Conservation (phyloP, 495 filamentous ascomycete genomes). For the Xylaria grammica region DNA sequence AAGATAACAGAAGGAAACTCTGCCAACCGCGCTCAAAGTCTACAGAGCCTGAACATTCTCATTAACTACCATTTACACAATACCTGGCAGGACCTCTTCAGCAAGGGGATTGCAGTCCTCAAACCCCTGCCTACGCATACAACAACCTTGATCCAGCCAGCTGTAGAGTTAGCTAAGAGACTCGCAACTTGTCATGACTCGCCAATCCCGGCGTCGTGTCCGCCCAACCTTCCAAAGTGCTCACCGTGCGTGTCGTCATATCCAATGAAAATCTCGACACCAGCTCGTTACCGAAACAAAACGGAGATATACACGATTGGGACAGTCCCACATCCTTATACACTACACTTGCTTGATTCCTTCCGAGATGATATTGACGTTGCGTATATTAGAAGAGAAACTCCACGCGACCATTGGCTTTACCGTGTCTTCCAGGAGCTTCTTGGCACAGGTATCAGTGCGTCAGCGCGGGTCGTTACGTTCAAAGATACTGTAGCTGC, state of each 20-base stretch:
- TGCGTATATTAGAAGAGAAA: constrained; percentile 74
- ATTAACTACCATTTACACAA: constrained; percentile 87
- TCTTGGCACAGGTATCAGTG: constrained; percentile 62
- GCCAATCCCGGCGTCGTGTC: constrained; percentile 78
- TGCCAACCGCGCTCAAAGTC: constrained; percentile 59
- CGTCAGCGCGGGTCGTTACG: constrained; percentile 66
- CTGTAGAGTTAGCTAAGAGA: constrained; percentile 69
- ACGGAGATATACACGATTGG: constrained; percentile 77
- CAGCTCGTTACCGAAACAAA: constrained; percentile 63
- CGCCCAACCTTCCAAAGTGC: constrained; percentile 78
- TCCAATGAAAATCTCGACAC: constrained; percentile 62
- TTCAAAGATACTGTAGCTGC: constrained; percentile 85
- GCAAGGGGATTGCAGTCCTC: constrained; percentile 73
- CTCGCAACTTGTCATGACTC: constrained; percentile 74
- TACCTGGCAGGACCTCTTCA: constrained; percentile 81
- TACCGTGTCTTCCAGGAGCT: constrained; percentile 71
- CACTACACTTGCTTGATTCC: constrained; percentile 64
- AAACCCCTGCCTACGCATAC: constrained; percentile 77
- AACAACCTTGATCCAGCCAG: constrained; percentile 71
- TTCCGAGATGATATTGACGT: constrained; percentile 60
- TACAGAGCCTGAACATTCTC: constrained; percentile 68
- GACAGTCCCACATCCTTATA: constrained; percentile 90
- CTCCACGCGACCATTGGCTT: constrained; percentile 85
- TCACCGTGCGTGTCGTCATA: constrained; percentile 68
- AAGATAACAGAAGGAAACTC: constrained; percentile 66